Evolutionary conservation across 208 protist species (phyloP).

Genomic region (Trypanosoma conorhini): DNA sequence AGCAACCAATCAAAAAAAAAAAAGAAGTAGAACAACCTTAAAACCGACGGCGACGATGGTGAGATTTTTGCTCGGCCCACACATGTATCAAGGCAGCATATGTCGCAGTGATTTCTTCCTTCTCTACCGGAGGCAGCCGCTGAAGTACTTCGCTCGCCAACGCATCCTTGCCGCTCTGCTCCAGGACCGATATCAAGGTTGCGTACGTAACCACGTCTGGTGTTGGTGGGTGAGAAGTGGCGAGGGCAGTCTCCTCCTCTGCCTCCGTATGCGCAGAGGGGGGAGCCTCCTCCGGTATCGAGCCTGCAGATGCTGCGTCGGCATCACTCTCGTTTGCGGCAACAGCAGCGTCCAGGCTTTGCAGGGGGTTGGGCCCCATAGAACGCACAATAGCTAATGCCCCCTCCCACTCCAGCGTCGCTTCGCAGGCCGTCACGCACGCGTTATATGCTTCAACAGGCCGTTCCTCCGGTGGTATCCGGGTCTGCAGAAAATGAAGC

Average conservation of each 20-base stretch:
- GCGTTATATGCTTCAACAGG: conserved; percentile 79
- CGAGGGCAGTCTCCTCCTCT: conserved; percentile 8
- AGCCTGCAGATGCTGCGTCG: neutral
- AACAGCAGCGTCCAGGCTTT: conserved; percentile 15
- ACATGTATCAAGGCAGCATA: conserved; percentile 87
- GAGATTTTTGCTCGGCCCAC: conserved; percentile 70
- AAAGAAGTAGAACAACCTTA: conserved; percentile 10
- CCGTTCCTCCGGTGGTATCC: conserved; percentile 37
- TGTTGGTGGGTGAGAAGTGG: conserved; percentile 27
- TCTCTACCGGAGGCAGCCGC: conserved; percentile 62
- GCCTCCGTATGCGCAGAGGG: neutral
- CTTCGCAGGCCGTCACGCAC: conserved; percentile 62
- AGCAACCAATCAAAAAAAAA: conserved; percentile 15
- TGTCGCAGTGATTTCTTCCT: conserved; percentile 83
- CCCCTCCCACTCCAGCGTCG: conserved; percentile 59
- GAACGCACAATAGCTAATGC: conserved; percentile 59
- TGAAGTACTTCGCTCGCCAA: conserved; percentile 63
- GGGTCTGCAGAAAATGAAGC: conserved; percentile 40
- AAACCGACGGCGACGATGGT: conserved; percentile 17
- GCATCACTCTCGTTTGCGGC: neutral
- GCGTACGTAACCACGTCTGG: conserved; percentile 87
- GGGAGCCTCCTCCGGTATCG: conserved; percentile 1
- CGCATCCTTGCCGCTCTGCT: conserved; percentile 69
- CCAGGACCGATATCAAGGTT: conserved; percentile 80
- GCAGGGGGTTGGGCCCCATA: conserved; percentile 82